A percentile compares a stretch with the other conserved stretches of the same genome.
phyloP scores from a whole-genome alignment of 768 basidiomycete species.

The Mycena chlorophos region DNA sequence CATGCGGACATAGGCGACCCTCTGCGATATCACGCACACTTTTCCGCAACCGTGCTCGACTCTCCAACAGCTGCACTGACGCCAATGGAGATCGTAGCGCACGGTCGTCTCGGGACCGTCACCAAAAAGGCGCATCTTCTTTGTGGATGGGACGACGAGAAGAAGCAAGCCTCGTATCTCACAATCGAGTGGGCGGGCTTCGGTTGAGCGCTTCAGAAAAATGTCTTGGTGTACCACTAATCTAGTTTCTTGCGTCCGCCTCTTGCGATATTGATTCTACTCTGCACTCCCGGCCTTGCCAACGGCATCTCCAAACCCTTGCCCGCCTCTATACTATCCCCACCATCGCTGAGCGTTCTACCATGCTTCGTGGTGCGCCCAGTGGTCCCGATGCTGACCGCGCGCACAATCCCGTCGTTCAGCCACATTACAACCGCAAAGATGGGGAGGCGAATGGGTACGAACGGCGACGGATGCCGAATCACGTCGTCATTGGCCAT shows the following conservation, averaged over 20 bases:
- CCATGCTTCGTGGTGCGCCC: conserved; percentile 23
- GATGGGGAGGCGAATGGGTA: conserved; percentile 79
- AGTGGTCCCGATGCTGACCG: conserved; percentile 57
- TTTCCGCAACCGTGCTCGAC: conserved; percentile 79
- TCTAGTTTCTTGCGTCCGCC: conserved; percentile 52
- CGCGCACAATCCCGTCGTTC: conserved; percentile 66
- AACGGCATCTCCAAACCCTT: conserved; percentile 26
- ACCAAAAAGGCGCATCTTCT: conserved; percentile 95
- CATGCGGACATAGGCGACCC: conserved; percentile 69
- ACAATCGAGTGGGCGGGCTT: conserved; percentile 93
- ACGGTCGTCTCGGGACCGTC: conserved; percentile 92
- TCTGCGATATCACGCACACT: conserved; percentile 95
- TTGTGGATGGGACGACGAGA: conserved; percentile 82
- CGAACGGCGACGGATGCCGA: conserved; percentile 70
- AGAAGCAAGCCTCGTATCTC: conserved; percentile 65
- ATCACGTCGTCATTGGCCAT: conserved; percentile 37
- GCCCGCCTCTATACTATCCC: conserved; percentile 66
- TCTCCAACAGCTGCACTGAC: conserved; percentile 58
- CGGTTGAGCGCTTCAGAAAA: conserved; percentile 45
- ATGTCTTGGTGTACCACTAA: conserved; percentile 15
- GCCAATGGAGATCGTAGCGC: conserved; percentile 95
- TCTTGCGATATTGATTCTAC: conserved; percentile 40
- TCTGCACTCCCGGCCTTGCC: conserved; percentile 21
- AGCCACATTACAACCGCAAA: conserved; percentile 74
- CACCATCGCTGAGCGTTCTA: conserved; percentile 45